These are phyloP conservation scores for Carnegiea gigantea DNA, from an alignment of 179 eudicot species.

Conservation along the genomic window DNA sequence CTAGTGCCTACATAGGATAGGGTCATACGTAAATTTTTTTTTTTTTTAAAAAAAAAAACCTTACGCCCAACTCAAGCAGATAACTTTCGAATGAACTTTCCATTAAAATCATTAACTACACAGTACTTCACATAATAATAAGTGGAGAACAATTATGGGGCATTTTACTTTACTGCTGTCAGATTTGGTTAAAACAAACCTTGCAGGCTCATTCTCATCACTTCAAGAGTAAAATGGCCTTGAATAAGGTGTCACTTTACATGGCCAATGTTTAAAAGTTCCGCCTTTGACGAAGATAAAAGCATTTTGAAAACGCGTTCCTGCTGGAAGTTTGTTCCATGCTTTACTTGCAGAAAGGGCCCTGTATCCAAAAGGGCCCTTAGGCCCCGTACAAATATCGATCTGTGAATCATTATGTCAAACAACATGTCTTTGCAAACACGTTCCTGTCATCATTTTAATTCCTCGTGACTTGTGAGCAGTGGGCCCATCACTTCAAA, in stretches of 20 bases:
- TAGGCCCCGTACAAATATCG: constrained; percentile 1
- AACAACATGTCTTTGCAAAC: constrained; percentile 13
- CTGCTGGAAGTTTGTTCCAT: constrained; percentile 18
- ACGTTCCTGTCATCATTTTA: constrained; percentile 3
- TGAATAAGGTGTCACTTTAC: neutral
- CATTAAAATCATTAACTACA: too few species aligned
- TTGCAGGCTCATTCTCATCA: neutral
- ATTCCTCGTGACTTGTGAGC: constrained; percentile 22
- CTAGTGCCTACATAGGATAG: too few species aligned
- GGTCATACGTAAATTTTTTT: too few species aligned
- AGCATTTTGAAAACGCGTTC: neutral
- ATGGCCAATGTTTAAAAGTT: neutral
- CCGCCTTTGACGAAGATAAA: neutral
- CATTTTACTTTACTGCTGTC: too few species aligned
- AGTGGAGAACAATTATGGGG: too few species aligned
- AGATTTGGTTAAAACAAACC: neutral
- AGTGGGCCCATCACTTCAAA: constrained; percentile 22
- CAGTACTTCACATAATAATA: too few species aligned
- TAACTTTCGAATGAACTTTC: too few species aligned
- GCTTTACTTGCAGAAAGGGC: constrained; percentile 20
- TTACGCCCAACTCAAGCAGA: too few species aligned
- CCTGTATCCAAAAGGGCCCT: constrained; percentile 17
- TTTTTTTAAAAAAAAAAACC: too few species aligned
- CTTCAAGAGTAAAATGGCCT: neutral
- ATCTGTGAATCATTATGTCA: constrained; percentile 8